Evolutionary conservation across 2,329 filamentous ascomycete species (phyloP).

Genomic region (Neonectria hederae): DNA sequence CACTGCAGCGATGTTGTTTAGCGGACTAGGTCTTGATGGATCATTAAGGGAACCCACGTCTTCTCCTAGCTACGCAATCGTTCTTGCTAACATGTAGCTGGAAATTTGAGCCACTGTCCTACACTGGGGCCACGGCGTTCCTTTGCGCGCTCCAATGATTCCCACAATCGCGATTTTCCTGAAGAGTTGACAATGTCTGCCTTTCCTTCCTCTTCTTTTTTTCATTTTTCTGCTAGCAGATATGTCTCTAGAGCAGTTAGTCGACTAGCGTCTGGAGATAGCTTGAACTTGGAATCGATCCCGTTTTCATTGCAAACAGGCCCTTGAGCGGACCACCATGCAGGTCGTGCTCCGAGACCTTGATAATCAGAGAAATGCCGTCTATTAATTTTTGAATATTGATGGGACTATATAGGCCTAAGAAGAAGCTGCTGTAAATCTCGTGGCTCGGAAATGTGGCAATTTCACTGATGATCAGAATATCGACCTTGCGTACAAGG

Average conservation of each 20-base stretch:
- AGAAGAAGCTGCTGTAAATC: background rate
- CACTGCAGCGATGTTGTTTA: constrained; percentile 46
- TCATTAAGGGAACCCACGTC: constrained; percentile 32
- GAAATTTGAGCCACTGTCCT: constrained; percentile 27
- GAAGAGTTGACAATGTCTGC: background rate
- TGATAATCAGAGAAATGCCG: constrained; percentile 14
- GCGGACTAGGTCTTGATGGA: too few relatives aligned
- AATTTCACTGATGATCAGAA: constrained; percentile 25
- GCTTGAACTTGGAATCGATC: too few relatives aligned
- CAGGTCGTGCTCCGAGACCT: constrained; percentile 3
- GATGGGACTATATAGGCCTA: constrained; percentile 11
- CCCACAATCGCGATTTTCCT: constrained; percentile 44
- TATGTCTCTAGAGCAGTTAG: too few relatives aligned
- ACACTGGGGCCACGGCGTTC: constrained; percentile 39
- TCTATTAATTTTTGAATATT: constrained; percentile 24
- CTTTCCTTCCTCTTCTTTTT: too few relatives aligned
- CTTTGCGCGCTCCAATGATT: constrained; percentile 43
- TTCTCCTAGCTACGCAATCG: constrained; percentile 42
- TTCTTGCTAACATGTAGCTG: constrained; percentile 44
- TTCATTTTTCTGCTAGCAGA: too few relatives aligned
- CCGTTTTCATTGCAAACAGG: background rate
- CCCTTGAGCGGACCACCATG: constrained; percentile 11
- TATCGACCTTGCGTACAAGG: constrained; percentile 26
- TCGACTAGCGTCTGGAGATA: too few relatives aligned
- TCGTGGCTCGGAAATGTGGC: constrained; percentile 21